Percentiles rank a stretch among this genome's conserved stretches.
Evolutionary conservation across 2,329 filamentous ascomycete genomes (phyloP).

Genomic region (Fusarium nygamai): DNA sequence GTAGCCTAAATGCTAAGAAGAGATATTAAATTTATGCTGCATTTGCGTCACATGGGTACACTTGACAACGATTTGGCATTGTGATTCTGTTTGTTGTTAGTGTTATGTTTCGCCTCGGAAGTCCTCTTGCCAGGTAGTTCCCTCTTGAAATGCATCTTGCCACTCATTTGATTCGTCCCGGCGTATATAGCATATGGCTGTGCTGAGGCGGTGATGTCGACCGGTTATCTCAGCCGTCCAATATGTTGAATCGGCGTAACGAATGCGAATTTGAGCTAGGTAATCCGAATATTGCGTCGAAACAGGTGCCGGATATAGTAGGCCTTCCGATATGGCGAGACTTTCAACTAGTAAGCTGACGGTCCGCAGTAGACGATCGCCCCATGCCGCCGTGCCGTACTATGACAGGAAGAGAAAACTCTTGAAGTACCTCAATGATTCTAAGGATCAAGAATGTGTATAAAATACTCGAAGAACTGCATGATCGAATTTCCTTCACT

Average conservation of each 20-base stretch:
- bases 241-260: not conserved
- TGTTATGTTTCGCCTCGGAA: not conserved
- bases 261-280: not conserved
- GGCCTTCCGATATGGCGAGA: not conserved
- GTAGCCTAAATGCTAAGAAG: not conserved
- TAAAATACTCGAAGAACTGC: not conserved
- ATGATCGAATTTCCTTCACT: not conserved
- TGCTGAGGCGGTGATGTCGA: not conserved
- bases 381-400: not conserved
- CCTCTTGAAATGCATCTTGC: not conserved
- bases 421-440: too few species aligned
- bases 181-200: not conserved
- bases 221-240: too few species aligned
- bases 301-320: not conserved
- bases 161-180: not conserved
- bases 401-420: not conserved
- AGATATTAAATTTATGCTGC: not conserved
- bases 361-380: not conserved
- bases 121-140: not conserved
- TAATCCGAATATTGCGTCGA: not conserved
- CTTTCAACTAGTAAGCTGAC: not conserved
- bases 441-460: not conserved
- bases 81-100: not conserved
- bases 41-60: not conserved
- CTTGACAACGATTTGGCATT: not conserved